Evolutionary conservation across 129 eudicot species (phyloP).

Genomic region (Escallonia rubra): DNA sequence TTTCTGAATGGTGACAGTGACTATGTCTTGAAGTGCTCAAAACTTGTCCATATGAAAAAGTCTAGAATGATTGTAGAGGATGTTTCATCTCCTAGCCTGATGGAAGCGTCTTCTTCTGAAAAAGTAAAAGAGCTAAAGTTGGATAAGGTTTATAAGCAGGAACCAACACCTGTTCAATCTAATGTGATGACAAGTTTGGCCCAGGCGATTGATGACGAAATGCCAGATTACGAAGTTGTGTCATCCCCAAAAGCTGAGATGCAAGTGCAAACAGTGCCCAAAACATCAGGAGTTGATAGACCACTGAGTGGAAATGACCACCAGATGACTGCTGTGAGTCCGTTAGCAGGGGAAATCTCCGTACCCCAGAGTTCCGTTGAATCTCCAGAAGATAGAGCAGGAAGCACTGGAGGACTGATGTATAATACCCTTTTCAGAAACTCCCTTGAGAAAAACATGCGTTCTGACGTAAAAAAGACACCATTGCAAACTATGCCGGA

Average conservation of each 20-base stretch:
- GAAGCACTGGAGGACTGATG: constrained; percentile 22
- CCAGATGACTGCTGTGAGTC: constrained; percentile 32
- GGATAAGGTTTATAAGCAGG: constrained; percentile 19
- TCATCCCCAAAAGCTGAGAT: constrained; percentile 28
- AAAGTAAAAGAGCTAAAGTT: constrained; percentile 26
- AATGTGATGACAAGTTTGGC: constrained; percentile 13
- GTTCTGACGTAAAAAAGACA: constrained; percentile 10
- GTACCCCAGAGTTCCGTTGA: constrained; percentile 16
- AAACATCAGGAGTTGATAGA: constrained; percentile 13
- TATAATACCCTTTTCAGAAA: constrained; percentile 33
- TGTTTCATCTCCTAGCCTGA: constrained; percentile 45
- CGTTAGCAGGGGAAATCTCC: constrained; percentile 29
- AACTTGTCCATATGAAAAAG: constrained; percentile 68
- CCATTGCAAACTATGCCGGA: constrained; percentile 20
- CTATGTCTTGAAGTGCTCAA: constrained; percentile 70
- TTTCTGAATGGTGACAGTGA: constrained; percentile 59
- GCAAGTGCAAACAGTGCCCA: constrained; percentile 28
- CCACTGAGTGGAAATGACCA: constrained; percentile 17
- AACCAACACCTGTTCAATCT: constrained; percentile 15
- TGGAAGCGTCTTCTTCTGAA: constrained; percentile 19
- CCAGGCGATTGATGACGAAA: constrained; percentile 26
- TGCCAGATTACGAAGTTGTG: constrained; percentile 33
- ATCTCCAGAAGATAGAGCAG: constrained; percentile 21
- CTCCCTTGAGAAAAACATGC: constrained; percentile 34
- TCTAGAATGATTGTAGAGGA: constrained; percentile 51